These are phyloP conservation scores for Suhomyces panamericanus DNA, from an alignment of 1,139 yeast genomes.

Conservation along the genomic window DNA sequence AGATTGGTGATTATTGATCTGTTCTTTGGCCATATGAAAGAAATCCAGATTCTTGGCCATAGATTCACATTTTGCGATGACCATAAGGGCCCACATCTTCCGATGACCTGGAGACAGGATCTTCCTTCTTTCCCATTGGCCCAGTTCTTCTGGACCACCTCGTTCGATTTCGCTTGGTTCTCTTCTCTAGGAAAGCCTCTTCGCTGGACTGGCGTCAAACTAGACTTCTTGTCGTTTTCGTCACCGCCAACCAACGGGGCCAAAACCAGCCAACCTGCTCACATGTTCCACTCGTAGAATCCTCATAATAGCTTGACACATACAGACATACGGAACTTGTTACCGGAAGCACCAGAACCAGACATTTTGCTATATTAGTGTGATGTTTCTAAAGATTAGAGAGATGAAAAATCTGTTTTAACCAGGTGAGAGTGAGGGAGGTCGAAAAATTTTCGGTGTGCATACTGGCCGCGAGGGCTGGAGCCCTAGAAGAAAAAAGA, in stretches of 20 bases:
- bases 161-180: not conserved
- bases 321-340: slow-evolving; percentile 97
- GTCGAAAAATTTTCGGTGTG: slow-evolving; percentile 12
- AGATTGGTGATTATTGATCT: too few relatives aligned
- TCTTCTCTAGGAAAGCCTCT: not conserved
- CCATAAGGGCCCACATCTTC: not conserved
- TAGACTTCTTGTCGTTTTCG: not conserved
- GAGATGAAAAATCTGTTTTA: slow-evolving; percentile 8
- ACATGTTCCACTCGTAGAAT: not conserved
- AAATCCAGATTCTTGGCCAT: too few relatives aligned
- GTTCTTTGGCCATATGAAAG: too few relatives aligned
- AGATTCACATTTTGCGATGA: too few relatives aligned
- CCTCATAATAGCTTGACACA: slow-evolving; percentile 48
- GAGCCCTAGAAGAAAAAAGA: slow-evolving; percentile 2
- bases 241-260: not conserved
- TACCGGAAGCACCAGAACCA: slow-evolving; percentile 97
- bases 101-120: not conserved
- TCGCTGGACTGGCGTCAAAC: not conserved
- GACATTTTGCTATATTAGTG: slow-evolving; percentile 50
- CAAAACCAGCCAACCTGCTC: not conserved
- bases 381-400: slow-evolving; percentile 11
- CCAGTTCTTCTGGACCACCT: not conserved
- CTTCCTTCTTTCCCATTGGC: not conserved
- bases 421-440: slow-evolving; percentile 4
- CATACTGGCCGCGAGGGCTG: slow-evolving; percentile 6